Conservation (phyloP, 331 rosid genomes). For the Acacia concinna region DNA sequence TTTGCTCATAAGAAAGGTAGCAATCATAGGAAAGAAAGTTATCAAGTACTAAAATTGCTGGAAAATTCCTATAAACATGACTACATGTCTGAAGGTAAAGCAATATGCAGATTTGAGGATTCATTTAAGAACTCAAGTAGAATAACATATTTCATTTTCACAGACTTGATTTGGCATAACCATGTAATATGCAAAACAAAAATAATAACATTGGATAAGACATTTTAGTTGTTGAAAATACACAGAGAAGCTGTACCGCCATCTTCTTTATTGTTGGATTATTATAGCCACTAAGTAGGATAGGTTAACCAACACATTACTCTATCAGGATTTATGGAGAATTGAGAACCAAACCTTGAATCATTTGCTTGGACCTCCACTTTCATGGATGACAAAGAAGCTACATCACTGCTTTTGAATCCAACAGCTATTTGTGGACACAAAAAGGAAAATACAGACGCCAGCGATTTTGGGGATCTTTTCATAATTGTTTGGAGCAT, state of each 20-base stretch:
- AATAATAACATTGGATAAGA: neutral
- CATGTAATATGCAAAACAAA: neutral
- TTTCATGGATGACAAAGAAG: constrained; percentile 46
- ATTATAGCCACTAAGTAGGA: constrained; percentile 2
- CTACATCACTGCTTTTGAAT: constrained; percentile 37
- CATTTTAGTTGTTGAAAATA: too few relatives aligned
- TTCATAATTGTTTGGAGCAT: constrained; percentile 69
- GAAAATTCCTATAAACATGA: constrained; percentile 13
- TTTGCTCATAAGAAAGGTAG: neutral
- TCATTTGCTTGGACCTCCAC: constrained; percentile 84
- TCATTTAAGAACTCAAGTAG: constrained; percentile 18
- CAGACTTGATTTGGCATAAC: neutral
- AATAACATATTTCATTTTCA: constrained; percentile 25
- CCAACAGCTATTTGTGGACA: constrained; percentile 77
- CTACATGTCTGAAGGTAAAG: constrained; percentile 7
- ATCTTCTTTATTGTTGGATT: constrained; percentile 6
- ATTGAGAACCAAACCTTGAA: constrained; percentile 57
- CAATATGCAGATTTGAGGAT: neutral
- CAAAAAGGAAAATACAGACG: constrained; percentile 68
- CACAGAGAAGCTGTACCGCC: neutral
- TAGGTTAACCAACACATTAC: neutral
- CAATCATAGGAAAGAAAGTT: neutral
- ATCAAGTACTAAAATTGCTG: constrained; percentile 6
- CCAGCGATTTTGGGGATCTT: constrained; percentile 66
- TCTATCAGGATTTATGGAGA: constrained; percentile 8